Conservation (phyloP, 345 rosid genomes). For the Acer campestre region DNA sequence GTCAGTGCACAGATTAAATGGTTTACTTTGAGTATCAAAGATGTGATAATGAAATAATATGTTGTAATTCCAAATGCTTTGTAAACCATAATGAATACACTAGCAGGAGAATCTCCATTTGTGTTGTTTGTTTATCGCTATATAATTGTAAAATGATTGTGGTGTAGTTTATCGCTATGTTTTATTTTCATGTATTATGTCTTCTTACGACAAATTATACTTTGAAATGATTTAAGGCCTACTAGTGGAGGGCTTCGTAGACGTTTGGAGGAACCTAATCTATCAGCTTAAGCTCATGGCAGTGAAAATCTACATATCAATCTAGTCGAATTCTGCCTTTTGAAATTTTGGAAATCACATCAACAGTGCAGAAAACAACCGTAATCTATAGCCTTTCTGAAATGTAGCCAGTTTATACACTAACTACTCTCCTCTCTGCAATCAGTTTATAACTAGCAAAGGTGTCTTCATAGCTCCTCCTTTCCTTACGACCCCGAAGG, state of each 20-base stretch:
- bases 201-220: neutral
- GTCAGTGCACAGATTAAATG: neutral
- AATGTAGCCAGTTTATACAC: neutral
- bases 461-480: neutral
- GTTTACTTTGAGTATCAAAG: neutral
- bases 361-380: neutral
- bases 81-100: neutral
- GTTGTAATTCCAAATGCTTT: neutral
- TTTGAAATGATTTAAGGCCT: slow-evolving; percentile 30
- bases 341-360: neutral
- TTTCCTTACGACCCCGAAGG: neutral
- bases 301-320: neutral
- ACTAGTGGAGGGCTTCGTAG: slow-evolving; percentile 31
- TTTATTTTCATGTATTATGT: neutral
- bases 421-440: neutral
- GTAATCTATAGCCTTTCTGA: neutral
- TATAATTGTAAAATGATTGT: neutral
- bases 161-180: no score
- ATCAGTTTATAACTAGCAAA: neutral
- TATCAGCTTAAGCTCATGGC: slow-evolving; percentile 13
- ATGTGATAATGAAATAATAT: neutral
- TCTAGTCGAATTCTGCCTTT: neutral
- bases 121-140: neutral
- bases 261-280: slow-evolving; percentile 19
- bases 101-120: neutral